Conservation (phyloP, 257 asterid species). For the Solanum ossicruentum region DNA sequence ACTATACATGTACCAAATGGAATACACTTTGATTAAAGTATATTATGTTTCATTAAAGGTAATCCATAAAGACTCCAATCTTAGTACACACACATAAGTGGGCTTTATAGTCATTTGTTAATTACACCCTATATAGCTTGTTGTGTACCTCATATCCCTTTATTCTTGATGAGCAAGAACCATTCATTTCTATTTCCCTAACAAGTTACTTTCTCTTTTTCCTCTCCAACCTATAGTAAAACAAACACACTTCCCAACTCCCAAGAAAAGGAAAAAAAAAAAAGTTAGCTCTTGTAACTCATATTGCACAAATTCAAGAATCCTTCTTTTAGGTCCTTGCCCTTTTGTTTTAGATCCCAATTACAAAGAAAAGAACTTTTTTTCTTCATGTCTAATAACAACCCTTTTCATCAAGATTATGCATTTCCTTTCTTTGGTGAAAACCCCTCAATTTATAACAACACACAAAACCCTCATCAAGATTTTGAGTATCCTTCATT, state of each 20-base stretch:
- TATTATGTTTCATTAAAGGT: neutral
- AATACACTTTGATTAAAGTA: neutral
- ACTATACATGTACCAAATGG: neutral
- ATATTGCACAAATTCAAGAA: conserved; percentile 4
- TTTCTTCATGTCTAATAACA: conserved; percentile 33
- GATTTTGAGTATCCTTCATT: conserved; percentile 13
- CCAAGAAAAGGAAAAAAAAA: neutral
- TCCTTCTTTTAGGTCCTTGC: neutral
- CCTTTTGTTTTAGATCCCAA: neutral
- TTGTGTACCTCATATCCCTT: conserved; percentile 2
- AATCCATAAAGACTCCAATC: neutral
- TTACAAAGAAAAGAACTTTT: neutral
- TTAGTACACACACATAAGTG: neutral
- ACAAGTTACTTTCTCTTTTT: neutral
- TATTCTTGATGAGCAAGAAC: neutral
- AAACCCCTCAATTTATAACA: conserved; percentile 15
- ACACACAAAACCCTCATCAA: conserved; percentile 16
- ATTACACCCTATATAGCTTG: neutral
- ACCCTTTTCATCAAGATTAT: conserved; percentile 21
- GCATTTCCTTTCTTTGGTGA: conserved; percentile 33
- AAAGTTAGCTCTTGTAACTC: neutral
- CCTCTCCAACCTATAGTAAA: neutral
- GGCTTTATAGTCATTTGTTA: neutral
- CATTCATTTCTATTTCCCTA: neutral
- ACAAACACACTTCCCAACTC: conserved; percentile 4